Conservation (phyloP, 1,284 basidiomycete genomes). For the Megacollybia platyphylla region DNA sequence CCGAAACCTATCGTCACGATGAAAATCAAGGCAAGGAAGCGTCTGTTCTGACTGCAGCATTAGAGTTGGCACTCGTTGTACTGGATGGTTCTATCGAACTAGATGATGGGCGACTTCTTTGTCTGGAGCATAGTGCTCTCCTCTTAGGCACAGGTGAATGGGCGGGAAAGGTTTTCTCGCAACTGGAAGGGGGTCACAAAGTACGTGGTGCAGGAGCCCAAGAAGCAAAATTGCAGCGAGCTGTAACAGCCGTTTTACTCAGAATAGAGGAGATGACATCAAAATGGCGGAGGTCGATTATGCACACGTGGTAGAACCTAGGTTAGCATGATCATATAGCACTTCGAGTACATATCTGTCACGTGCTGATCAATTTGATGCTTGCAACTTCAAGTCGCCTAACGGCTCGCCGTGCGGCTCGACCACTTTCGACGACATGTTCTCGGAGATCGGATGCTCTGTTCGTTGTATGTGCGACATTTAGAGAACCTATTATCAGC, state of each 20-base stretch:
- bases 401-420: constrained; percentile 9
- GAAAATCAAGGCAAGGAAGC: constrained; percentile 36
- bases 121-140: constrained; percentile 62
- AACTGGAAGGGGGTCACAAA: constrained; percentile 51
- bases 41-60: constrained; percentile 55
- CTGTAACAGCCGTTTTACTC: constrained; percentile 70
- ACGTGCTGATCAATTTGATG: not conserved
- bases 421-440: constrained; percentile 24
- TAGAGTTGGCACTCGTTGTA: constrained; percentile 70
- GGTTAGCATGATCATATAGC: not conserved
- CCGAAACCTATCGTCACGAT: constrained; percentile 28
- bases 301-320: not conserved
- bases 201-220: constrained; percentile 48
- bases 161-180: constrained; percentile 60
- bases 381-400: not conserved
- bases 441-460: constrained; percentile 34
- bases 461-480: constrained; percentile 30
- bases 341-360: not conserved
- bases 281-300: constrained; percentile 67
- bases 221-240: constrained; percentile 46
- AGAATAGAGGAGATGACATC: constrained; percentile 69
- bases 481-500: not conserved
- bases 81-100: constrained; percentile 66
- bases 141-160: constrained; percentile 72
- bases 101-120: constrained; percentile 65